Conservation (phyloP, 2,329 filamentous ascomycete species). For the Ceratocystis harringtonii region DNA sequence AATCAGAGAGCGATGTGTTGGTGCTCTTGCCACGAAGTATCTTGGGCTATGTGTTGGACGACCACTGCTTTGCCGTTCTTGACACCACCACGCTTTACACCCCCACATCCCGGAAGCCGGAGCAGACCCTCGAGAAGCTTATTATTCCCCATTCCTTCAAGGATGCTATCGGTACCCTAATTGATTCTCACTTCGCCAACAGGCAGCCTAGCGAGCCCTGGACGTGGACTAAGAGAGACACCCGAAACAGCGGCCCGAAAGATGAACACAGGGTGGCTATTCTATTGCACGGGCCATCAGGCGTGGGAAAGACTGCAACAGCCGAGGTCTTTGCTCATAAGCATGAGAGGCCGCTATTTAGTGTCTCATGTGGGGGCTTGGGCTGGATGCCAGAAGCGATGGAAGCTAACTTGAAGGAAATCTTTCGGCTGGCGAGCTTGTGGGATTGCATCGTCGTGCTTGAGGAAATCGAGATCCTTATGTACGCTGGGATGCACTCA, state of each 20-base stretch:
- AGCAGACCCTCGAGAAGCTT: too few relatives aligned
- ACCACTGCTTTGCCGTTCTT: background rate
- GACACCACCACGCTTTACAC: background rate
- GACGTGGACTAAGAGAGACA: slow-evolving; percentile 15
- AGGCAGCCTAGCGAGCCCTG: too few relatives aligned
- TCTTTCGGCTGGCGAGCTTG: background rate
- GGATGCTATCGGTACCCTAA: too few relatives aligned
- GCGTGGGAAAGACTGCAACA: slow-evolving; percentile 35
- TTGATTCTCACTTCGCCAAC: too few relatives aligned
- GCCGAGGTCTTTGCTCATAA: slow-evolving; percentile 30
- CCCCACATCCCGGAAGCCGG: too few relatives aligned
- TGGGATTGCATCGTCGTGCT: background rate
- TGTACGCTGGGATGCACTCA: background rate
- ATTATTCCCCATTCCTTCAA: too few relatives aligned
- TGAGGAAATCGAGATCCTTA: background rate
- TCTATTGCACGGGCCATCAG: slow-evolving; percentile 33
- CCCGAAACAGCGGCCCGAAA: slow-evolving; percentile 29
- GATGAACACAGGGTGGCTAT: slow-evolving; percentile 28
- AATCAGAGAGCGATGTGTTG: background rate
- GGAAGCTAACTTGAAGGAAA: background rate
- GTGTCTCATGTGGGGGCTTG: background rate
- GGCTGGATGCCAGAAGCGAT: background rate
- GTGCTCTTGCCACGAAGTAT: too few relatives aligned
- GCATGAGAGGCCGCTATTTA: slow-evolving; percentile 31
- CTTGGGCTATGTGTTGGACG: background rate